Conservation (phyloP, 768 basidiomycete species). For the Mycena maculata region DNA sequence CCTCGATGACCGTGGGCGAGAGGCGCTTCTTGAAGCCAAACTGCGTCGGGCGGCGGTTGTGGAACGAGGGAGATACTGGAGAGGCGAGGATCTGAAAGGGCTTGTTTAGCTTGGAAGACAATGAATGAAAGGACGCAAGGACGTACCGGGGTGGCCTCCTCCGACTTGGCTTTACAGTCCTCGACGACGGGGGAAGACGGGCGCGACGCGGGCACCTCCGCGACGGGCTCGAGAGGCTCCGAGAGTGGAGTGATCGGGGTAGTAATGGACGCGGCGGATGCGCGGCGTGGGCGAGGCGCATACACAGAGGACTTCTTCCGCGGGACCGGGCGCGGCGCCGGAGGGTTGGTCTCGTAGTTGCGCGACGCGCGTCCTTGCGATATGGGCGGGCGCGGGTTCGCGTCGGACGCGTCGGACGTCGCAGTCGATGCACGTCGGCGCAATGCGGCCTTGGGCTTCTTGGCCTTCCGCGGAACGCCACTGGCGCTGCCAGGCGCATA, state of each 20-base stretch:
- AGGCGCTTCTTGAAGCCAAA: constrained; percentile 19
- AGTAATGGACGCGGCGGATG: not conserved
- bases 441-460: not conserved
- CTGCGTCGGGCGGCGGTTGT: constrained; percentile 10
- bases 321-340: constrained; percentile 1
- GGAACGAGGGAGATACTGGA: constrained; percentile 5
- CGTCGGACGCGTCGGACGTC: constrained; percentile 2
- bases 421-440: not conserved
- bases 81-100: constrained; percentile 4
- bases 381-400: not conserved
- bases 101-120: not conserved
- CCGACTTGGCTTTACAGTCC: not conserved
- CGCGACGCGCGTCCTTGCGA: not conserved
- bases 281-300: not conserved
- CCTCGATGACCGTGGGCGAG: constrained; percentile 16
- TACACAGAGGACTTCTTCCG: constrained; percentile 5
- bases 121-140: not conserved
- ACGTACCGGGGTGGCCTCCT: not conserved
- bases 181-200: not conserved
- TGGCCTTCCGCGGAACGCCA: constrained; percentile 9
- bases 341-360: constrained; percentile 6
- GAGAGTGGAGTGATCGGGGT: not conserved
- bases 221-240: not conserved
- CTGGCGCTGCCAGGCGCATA: constrained; percentile 39
- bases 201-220: not conserved